phyloP scores from a whole-genome alignment of 257 asterid species.

The Echites panduratus region DNA sequence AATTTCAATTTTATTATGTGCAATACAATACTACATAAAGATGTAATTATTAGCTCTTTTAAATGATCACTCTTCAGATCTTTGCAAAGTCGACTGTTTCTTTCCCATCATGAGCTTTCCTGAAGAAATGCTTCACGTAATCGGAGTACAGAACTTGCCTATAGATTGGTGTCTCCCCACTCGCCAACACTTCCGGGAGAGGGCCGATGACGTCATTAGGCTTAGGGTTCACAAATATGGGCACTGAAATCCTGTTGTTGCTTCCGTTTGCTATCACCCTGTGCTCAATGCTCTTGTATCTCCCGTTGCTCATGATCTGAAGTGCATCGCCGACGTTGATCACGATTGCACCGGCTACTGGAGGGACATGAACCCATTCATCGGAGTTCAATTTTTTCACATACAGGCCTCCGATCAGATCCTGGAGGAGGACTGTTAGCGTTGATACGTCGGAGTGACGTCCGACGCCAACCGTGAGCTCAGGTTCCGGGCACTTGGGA shows the following conservation, averaged over 20 bases:
- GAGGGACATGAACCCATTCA: slow-evolving; percentile 27
- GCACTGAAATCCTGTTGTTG: slow-evolving; percentile 24
- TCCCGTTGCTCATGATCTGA: slow-evolving; percentile 23
- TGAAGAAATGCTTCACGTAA: too few relatives aligned
- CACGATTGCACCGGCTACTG: slow-evolving; percentile 25
- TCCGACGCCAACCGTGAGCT: slow-evolving; percentile 26
- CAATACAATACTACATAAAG: too few relatives aligned
- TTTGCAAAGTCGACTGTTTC: slow-evolving; percentile 28
- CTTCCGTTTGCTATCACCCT: slow-evolving; percentile 24
- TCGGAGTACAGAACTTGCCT: slow-evolving; percentile 27
- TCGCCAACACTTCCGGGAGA: slow-evolving; percentile 19
- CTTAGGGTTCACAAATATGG: too few relatives aligned
- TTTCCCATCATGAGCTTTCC: slow-evolving; percentile 36
- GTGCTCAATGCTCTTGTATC: slow-evolving; percentile 32
- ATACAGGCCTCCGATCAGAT: slow-evolving; percentile 28
- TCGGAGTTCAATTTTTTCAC: slow-evolving; percentile 18
- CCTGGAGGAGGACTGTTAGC: slow-evolving; percentile 31
- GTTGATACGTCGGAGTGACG: slow-evolving; percentile 33
- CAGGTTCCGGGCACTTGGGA: slow-evolving; percentile 34
- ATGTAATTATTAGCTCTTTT: too few relatives aligned
- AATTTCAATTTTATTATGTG: too few relatives aligned
- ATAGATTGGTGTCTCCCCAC: slow-evolving; percentile 25
- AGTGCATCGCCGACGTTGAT: slow-evolving; percentile 33
- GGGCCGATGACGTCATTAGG: slow-evolving; percentile 28
- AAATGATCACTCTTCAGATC: neutral